Base-by-base conservation (phyloP, 768 basidiomycete genomes). In the Leccinellum luteum region DNA sequence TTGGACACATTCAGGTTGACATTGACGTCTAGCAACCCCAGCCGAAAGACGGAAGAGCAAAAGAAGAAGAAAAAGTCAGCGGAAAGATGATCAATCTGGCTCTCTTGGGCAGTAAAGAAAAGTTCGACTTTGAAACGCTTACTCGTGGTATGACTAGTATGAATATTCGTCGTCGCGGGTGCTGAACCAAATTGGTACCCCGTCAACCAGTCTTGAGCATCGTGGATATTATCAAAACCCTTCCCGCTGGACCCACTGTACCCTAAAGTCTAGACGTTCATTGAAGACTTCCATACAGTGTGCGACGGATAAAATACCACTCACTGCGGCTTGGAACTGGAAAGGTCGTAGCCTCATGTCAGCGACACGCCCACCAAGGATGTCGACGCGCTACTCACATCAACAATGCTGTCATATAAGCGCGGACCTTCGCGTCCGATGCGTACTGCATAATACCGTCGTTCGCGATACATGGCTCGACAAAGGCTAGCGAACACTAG, bases 401-500 rank as follows among this genome's bases (percentile, higher is more conserved):
- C 64, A 9, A 48, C 9, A 51, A 64, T 67, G 31, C 47, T 66
- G 30, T 71, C 63, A 41, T 76, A 76, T 43, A 75, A 60, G 13
- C 64, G 65, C 3, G 74, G 59, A 48, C 74, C 74, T 23, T 67
- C 61, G 10, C 75, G 66, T 28, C 74, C 74, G 51, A 69, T 66
- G 38, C 67, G 72, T 27, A 75, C 74, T 6, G 75, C 74, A 56
- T 75, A 75, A 55, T 71, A 76, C 21, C 64, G 66, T 55, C 62
- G 66, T 52, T 30, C 44, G 43, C 50, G 48, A 25, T 12, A 49
- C 65, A 69, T 69, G 31, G 14, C 47, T 44, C 25, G 19, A 30
- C 32, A 44, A n/a, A 49, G 34, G 41, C 15, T 23, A 25, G 45
- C 21, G 30, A 35, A 47, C 30, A 30, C 27, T 12, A 10, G 44